A percentile compares a stretch with the other conserved stretches of the same genome.
These are phyloP conservation scores for Trichoderma simmonsii DNA, from an alignment of 2,329 filamentous ascomycete species.

Conservation along the genomic window DNA sequence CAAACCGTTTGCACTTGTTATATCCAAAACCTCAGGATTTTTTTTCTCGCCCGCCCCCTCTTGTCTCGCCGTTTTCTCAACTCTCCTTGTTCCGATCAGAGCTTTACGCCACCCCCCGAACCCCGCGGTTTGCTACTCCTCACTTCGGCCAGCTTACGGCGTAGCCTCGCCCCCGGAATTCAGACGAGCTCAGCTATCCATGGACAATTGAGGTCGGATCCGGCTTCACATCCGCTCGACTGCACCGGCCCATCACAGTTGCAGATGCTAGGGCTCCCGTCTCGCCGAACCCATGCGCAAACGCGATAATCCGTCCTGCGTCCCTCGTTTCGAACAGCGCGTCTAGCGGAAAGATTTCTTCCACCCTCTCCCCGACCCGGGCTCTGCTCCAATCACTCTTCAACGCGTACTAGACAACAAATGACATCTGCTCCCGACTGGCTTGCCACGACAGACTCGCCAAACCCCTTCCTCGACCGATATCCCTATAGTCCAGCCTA, in stretches of 20 bases:
- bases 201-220: constrained; percentile 19
- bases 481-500: constrained; percentile 23
- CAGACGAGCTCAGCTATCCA: not conserved
- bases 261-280: constrained; percentile 24
- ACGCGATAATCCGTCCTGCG: constrained; percentile 35
- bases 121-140: constrained; percentile 14
- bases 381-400: constrained; percentile 16
- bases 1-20: constrained; percentile 23
- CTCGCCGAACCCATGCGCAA: constrained; percentile 37
- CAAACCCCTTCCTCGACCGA: constrained; percentile 12
- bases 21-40: constrained; percentile 10
- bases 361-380: constrained; percentile 19
- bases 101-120: constrained; percentile 8
- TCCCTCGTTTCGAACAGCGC: constrained; percentile 33
- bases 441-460: constrained; percentile 18
- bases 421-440: constrained; percentile 25
- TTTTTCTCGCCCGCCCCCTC: not conserved
- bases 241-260: constrained; percentile 19
- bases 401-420: constrained; percentile 22
- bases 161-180: not conserved
- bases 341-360: constrained; percentile 28
- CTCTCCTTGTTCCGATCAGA: constrained; percentile 3
- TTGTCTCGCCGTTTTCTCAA: not conserved
- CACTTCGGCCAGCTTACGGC: constrained; percentile 1
- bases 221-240: constrained; percentile 15